phyloP scores from a whole-genome alignment of 2,329 filamentous ascomycete species.

The Drechslerella dactyloides region DNA sequence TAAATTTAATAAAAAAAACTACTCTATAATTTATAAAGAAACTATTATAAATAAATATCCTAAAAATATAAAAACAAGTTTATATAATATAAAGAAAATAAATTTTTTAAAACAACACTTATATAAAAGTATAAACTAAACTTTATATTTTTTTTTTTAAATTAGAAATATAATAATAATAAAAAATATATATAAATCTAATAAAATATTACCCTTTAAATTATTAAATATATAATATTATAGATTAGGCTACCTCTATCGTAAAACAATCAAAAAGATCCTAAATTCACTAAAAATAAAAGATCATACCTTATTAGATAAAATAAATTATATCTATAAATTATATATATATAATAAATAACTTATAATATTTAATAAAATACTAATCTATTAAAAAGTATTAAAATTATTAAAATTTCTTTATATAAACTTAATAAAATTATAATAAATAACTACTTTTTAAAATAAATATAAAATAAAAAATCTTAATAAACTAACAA shows the following conservation, averaged over 20 bases:
- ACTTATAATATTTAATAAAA: constrained; percentile 12
- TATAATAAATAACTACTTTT: constrained; percentile 11
- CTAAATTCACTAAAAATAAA: constrained; percentile 1
- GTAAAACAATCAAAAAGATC: constrained; percentile 13
- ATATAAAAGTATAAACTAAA: constrained; percentile 10
- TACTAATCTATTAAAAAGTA: constrained; percentile 9
- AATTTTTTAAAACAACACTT: constrained; percentile 10
- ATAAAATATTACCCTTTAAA: constrained; percentile 15
- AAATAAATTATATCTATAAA: constrained; percentile 11
- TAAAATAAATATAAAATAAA: constrained; percentile 24
- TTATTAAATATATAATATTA: constrained; percentile 21
- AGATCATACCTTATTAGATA: constrained; percentile 1
- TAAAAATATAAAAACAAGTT: constrained; percentile 6
- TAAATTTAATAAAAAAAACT: neutral
- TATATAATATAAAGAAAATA: constrained; percentile 13
- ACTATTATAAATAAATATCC: neutral
- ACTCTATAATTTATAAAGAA: neutral
- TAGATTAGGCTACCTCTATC: constrained; percentile 9
- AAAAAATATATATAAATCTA: constrained; percentile 10
- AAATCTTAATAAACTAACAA: too few relatives aligned
- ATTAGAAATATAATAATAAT: constrained; percentile 11
- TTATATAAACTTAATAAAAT: constrained; percentile 11
- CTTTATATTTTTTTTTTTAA: neutral
- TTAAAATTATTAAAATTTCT: constrained; percentile 3
- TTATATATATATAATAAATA: constrained; percentile 24